These are phyloP conservation scores for Microcyclosporella mali DNA, from an alignment of 2,329 filamentous ascomycete genomes.

Conservation along the genomic window DNA sequence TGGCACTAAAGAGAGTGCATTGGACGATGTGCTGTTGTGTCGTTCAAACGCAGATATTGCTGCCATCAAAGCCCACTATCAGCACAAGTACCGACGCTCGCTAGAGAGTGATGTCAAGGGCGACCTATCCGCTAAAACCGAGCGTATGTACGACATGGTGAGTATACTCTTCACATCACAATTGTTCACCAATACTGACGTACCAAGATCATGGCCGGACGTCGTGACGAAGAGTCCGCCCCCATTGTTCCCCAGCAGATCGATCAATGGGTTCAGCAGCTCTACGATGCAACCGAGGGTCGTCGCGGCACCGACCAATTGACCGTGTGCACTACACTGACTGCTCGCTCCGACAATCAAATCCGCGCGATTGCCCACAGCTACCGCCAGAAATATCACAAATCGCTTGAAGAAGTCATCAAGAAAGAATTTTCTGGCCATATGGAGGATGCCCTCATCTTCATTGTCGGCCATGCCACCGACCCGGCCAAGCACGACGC, in stretches of 20 bases:
- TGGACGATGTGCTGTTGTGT: constrained; percentile 80
- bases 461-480: constrained; percentile 68
- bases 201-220: constrained; percentile 57
- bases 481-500: constrained; percentile 85
- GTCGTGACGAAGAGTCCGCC: constrained; percentile 68
- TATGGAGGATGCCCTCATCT: constrained; percentile 78
- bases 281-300: constrained; percentile 72
- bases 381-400: constrained; percentile 68
- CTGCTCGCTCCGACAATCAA: constrained; percentile 70
- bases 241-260: constrained; percentile 68
- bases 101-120: constrained; percentile 67
- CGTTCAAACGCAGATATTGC: constrained; percentile 81
- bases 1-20: constrained; percentile 77
- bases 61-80: constrained; percentile 68
- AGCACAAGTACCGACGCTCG: constrained; percentile 56
- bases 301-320: constrained; percentile 61
- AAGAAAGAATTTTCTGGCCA: constrained; percentile 82
- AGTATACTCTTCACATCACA: no score
- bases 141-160: constrained; percentile 70
- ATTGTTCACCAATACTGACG: no score
- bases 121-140: constrained; percentile 81
- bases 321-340: constrained; percentile 71
- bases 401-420: constrained; percentile 65
- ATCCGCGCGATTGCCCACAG: constrained; percentile 71
- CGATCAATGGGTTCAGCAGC: constrained; percentile 66